Evolutionary conservation across 2,329 filamentous ascomycete genomes (phyloP).

Genomic region (Fusarium chlamydosporum): DNA sequence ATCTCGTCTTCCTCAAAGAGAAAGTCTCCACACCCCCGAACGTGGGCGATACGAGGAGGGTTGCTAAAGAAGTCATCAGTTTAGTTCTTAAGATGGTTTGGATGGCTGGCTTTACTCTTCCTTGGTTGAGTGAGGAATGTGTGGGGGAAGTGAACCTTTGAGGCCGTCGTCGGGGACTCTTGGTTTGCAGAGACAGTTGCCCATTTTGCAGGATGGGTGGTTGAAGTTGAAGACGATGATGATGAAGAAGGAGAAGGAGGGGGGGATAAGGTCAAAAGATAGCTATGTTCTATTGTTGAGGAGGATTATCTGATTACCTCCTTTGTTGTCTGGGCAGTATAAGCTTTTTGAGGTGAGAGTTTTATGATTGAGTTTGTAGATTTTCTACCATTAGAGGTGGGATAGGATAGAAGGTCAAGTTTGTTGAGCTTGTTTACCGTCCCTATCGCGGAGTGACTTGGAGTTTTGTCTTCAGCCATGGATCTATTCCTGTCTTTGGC

Average conservation of each 20-base stretch:
- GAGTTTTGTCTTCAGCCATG: background rate
- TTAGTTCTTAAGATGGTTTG: too few relatives aligned
- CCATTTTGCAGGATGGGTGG: background rate
- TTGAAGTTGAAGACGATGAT: background rate
- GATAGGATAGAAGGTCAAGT: too few relatives aligned
- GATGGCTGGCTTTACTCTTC: too few relatives aligned
- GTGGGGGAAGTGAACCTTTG: too few relatives aligned
- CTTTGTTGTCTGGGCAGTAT: too few relatives aligned
- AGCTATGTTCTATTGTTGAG: background rate
- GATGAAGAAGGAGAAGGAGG: background rate
- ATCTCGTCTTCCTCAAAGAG: background rate
- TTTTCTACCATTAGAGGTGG: background rate
- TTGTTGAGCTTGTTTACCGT: too few relatives aligned
- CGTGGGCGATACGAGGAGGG: background rate
- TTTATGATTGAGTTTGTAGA: background rate
- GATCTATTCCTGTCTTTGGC: background rate
- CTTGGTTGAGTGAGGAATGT: too few relatives aligned
- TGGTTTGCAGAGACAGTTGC: background rate
- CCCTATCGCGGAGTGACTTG: background rate
- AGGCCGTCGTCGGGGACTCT: background rate
- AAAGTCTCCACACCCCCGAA: too few relatives aligned
- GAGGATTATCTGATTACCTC: too few relatives aligned
- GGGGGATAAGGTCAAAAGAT: background rate
- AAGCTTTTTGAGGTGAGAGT: background rate
- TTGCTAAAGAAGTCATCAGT: background rate